Evolutionary conservation across 139 green algal genomes (phyloP).

Genomic region (Coelastrella sp.): DNA sequence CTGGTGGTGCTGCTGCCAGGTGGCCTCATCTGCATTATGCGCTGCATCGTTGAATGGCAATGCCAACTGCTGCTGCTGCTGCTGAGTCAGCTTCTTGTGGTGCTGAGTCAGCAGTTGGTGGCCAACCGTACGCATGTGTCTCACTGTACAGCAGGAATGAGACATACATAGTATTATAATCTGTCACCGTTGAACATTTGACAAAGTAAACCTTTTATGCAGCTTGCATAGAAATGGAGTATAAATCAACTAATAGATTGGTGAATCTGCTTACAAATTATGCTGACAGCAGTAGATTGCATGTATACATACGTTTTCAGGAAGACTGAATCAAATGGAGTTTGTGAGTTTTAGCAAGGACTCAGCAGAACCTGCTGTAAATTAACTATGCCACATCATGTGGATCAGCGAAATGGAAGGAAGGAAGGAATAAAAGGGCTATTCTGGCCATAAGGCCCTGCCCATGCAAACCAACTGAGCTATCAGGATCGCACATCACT

Average conservation of each 20-base stretch:
- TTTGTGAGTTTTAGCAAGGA: no score
- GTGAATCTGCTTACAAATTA: not conserved
- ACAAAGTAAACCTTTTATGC: not conserved
- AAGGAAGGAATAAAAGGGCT: no score
- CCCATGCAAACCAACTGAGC: no score
- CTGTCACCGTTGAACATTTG: not conserved
- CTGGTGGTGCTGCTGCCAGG: not conserved
- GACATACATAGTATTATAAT: not conserved
- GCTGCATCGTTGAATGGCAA: no score
- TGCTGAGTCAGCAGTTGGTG: not conserved
- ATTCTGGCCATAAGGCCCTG: no score
- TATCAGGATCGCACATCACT: no score
- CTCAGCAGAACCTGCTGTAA: no score
- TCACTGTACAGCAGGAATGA: not conserved
- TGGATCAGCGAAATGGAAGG: no score
- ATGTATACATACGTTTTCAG: not conserved
- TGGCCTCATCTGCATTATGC: not conserved
- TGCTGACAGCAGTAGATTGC: not conserved
- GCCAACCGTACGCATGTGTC: conserved; percentile 19
- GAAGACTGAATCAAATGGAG: no score
- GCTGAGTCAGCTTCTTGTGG: not conserved
- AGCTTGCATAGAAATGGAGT: not conserved
- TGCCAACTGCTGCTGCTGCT: not conserved
- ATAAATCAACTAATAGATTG: no score
- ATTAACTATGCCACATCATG: no score